Conservation (phyloP, 352 stramenopile species). For the Plasmopara muralis region DNA sequence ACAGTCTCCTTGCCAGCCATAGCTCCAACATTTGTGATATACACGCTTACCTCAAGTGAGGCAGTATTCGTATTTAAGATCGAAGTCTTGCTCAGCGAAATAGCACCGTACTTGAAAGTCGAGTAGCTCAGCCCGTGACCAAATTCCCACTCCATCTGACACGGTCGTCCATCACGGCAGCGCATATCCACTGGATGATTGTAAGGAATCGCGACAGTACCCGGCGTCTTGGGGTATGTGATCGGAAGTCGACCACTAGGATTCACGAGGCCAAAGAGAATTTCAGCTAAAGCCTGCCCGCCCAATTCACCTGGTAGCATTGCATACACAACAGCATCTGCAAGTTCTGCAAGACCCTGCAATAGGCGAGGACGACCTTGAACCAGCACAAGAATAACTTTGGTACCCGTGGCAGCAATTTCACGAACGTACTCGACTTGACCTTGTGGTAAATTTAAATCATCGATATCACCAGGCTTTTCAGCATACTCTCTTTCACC, state of each 20-base stretch:
- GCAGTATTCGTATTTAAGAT: conserved; percentile 17
- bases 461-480: conserved; percentile 83
- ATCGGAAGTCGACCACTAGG: conserved; percentile 79
- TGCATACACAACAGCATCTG: conserved; percentile 68
- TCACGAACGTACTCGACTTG: conserved; percentile 78
- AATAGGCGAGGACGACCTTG: conserved; percentile 77
- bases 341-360: conserved; percentile 40
- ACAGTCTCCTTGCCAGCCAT: conserved; percentile 65
- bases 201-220: conserved; percentile 59
- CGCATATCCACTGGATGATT: conserved; percentile 49
- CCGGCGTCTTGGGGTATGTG: conserved; percentile 70
- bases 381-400: conserved; percentile 75
- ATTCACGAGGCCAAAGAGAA: conserved; percentile 73
- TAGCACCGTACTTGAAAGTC: conserved; percentile 39
- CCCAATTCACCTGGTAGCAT: conserved; percentile 75
- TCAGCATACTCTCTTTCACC: conserved; percentile 80
- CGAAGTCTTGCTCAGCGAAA: conserved; percentile 35
- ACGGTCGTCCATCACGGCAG: conserved; percentile 36
- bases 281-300: conserved; percentile 82
- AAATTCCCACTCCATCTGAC: conserved; percentile 59
- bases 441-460: conserved; percentile 58
- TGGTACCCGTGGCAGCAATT: conserved; percentile 60
- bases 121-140: conserved; percentile 65
- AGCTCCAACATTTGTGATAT: conserved; percentile 61
- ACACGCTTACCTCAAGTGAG: conserved; percentile 39